These are phyloP conservation scores for Aspergillus wentii DNA, from an alignment of 495 filamentous ascomycete genomes.

Conservation along the genomic window DNA sequence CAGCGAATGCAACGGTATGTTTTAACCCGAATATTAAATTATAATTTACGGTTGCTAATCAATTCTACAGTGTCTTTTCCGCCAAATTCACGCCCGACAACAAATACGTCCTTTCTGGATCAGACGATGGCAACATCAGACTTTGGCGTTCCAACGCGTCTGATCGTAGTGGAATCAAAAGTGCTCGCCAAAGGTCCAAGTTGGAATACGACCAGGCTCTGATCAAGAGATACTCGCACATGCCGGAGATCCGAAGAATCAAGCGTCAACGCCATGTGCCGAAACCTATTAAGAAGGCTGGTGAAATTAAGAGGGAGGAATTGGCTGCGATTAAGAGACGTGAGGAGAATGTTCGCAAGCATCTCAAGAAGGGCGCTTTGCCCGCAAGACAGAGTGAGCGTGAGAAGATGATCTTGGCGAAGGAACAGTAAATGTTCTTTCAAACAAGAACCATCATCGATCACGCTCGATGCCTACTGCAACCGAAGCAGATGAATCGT, in stretches of 20 bases:
- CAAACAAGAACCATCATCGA: no score
- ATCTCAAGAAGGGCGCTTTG: conserved; percentile 70
- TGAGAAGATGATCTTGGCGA: conserved; percentile 85
- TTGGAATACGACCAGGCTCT: conserved; percentile 91
- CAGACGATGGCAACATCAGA: conserved; percentile 89
- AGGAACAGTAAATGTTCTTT: conserved; percentile 66
- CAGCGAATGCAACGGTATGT: conserved; percentile 84
- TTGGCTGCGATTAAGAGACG: conserved; percentile 78
- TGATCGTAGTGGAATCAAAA: conserved; percentile 78
- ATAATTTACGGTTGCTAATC: conserved; percentile 6
- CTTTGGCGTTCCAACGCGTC: conserved; percentile 92
- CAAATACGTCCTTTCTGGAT: conserved; percentile 79
- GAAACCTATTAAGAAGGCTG: conserved; percentile 93
- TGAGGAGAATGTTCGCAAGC: conserved; percentile 91
- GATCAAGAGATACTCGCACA: conserved; percentile 79
- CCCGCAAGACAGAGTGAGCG: conserved; percentile 72
- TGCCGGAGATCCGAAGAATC: conserved; percentile 94
- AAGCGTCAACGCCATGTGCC: conserved; percentile 86
- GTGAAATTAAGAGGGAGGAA: conserved; percentile 93
- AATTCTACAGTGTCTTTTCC: conserved; percentile 64
- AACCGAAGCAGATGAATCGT: no score
- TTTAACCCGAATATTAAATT: neutral
- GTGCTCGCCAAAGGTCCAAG: conserved; percentile 71
- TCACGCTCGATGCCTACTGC: no score
- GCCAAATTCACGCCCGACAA: conserved; percentile 80